Evolutionary conservation across 2,329 filamentous ascomycete species (phyloP), one percentile per base, ranked within the genome.

Genomic region (Lasiodiplodia theobromae): DNA sequence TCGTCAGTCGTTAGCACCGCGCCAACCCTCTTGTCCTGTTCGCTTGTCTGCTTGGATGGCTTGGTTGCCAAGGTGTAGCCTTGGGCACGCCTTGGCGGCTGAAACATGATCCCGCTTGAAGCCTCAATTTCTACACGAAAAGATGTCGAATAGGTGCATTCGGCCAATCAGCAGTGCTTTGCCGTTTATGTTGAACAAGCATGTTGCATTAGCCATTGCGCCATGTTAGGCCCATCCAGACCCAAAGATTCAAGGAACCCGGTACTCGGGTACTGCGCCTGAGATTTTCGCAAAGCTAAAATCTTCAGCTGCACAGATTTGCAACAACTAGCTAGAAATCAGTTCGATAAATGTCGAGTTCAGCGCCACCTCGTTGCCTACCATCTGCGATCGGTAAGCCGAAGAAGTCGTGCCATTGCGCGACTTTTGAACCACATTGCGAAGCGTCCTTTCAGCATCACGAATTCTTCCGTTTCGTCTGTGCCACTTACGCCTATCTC

Each of bases 1-100:
- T 64, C 60, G 44, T 64, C 60, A 64, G 58, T 31, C 25, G 16
- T 37, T 63, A 63, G 58, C 23, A 10, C 40, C 23, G 16, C 51
- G 58, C 58, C 58, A 63, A 63, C 51, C 44, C 18, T 52, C 47
- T 64, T 52, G 44, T 52, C 28, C 44, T 64, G 40, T 12, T 28
- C 44, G 58, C 44, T 51, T 51, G 58, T 49, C 58, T 40, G 40
- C 58, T 63, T 63, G 58, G 44, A n/a, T 64, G 60, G 28, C 60
- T 64, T 52, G 60, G 44, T 25, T 38, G 60, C 60, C 60, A 64
- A 64, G 60, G 47, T 31, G 25, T n/a, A 28, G 58, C 28, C 25
- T 51, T 25, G 40, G n/a, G 23, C 58, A 11, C 12, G 38, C 23
- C 58, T 63, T 63, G 58, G 58, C 58, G 57, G 25, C 23, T 31